phyloP scores from a whole-genome alignment of 768 basidiomycete species.

The Neoboletus magnificus region DNA sequence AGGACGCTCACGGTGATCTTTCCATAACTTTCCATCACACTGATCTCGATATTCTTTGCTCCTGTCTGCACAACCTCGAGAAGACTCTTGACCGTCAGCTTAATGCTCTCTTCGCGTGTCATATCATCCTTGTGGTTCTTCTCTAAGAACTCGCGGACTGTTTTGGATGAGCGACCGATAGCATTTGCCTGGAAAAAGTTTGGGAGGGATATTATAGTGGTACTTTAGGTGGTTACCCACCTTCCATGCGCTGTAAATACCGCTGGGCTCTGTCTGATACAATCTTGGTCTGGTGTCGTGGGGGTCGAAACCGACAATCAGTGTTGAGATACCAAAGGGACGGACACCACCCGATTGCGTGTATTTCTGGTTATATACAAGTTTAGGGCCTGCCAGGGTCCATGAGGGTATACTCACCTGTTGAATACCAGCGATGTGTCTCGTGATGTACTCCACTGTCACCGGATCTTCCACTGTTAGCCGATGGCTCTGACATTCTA shows the following conservation, averaged over 20 bases:
- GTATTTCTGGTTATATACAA: slow-evolving; percentile 59
- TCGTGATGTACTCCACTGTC: slow-evolving; percentile 96
- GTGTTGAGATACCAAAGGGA: slow-evolving; percentile 96
- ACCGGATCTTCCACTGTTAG: slow-evolving; percentile 98
- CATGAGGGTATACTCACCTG: slow-evolving; percentile 55
- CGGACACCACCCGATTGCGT: slow-evolving; percentile 99
- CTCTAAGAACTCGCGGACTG: slow-evolving; percentile 96
- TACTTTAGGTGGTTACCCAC: slow-evolving; percentile 36
- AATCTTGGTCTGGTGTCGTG: slow-evolving; percentile 82
- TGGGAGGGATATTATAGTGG: not conserved
- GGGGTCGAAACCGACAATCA: slow-evolving; percentile 97
- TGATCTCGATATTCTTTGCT: slow-evolving; percentile 99
- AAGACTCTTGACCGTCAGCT: slow-evolving; percentile 91
- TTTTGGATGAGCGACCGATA: slow-evolving; percentile 96
- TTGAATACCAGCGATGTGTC: slow-evolving; percentile 98
- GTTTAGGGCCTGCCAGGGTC: not conserved
- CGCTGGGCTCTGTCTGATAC: slow-evolving; percentile 97
- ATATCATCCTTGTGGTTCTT: slow-evolving; percentile 96
- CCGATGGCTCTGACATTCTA: slow-evolving; percentile 97
- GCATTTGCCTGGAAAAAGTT: slow-evolving; percentile 76
- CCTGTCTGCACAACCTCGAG: slow-evolving; percentile 99
- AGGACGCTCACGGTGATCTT: slow-evolving; percentile 71
- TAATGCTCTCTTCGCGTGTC: slow-evolving; percentile 85
- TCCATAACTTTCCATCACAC: slow-evolving; percentile 94
- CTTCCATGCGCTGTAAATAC: slow-evolving; percentile 99